These are phyloP conservation scores for Hyaloscypha hepaticicola DNA, from an alignment of 495 filamentous ascomycete genomes.

Conservation along the genomic window DNA sequence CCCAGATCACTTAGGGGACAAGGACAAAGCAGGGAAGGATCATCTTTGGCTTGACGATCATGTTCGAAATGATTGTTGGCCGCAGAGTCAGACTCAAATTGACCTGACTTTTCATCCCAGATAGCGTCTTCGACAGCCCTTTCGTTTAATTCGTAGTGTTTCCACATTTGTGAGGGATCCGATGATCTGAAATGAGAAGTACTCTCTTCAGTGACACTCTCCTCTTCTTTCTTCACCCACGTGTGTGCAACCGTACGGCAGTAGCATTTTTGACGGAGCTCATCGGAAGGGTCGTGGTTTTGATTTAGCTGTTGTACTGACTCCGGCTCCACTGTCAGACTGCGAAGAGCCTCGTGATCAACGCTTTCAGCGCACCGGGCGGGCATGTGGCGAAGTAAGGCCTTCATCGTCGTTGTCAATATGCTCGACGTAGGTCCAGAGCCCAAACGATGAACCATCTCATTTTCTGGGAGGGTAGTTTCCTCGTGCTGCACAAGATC, in stretches of 20 bases:
- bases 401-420: background rate
- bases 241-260: background rate
- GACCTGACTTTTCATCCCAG: background rate
- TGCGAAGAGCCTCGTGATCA: background rate
- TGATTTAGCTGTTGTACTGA: background rate
- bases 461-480: background rate
- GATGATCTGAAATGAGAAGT: background rate
- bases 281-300: background rate
- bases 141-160: background rate
- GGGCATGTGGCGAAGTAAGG: background rate
- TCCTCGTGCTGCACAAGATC: background rate
- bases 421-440: background rate
- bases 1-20: too few relatives aligned
- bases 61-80: background rate
- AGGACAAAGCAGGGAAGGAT: too few relatives aligned
- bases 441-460: background rate
- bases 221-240: background rate
- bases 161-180: background rate
- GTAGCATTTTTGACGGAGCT: background rate
- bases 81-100: background rate
- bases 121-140: background rate
- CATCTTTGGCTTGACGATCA: too few relatives aligned
- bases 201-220: background rate
- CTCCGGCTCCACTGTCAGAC: background rate
- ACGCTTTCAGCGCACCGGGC: background rate